Conservation (phyloP, 108 stramenopile species). For the Skeletonema marinoi region DNA sequence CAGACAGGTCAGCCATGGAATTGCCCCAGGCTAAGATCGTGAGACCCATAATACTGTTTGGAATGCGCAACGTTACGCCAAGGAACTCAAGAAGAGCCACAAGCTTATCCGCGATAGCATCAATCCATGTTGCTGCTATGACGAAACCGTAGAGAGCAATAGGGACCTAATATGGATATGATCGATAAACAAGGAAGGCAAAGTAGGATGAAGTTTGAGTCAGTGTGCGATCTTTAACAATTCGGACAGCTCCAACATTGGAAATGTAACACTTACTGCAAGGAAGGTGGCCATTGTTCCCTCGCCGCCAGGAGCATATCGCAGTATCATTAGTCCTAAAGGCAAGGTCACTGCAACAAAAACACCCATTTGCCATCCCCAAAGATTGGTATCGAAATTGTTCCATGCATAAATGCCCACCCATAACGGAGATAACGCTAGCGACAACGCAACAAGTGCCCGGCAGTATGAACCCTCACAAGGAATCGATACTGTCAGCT, state of each 20-base stretch:
- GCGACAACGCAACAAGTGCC: conserved; percentile 48
- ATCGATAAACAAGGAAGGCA: background rate
- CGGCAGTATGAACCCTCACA: conserved; percentile 63
- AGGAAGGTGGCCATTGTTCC: conserved; percentile 49
- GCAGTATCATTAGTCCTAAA: conserved; percentile 33
- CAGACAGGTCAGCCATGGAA: conserved; percentile 69
- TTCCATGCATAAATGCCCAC: conserved; percentile 37
- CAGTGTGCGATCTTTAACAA: background rate
- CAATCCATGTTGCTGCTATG: conserved; percentile 76
- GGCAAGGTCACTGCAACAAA: conserved; percentile 19
- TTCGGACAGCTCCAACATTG: background rate
- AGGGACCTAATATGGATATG: conserved; percentile 27
- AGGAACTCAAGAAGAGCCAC: conserved; percentile 64
- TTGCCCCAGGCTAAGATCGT: conserved; percentile 88
- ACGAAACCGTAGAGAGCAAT: conserved; percentile 61
- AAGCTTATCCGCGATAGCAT: conserved; percentile 68
- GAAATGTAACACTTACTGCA: background rate
- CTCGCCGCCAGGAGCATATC: conserved; percentile 56
- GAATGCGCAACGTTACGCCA: conserved; percentile 58
- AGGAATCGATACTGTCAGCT: conserved; percentile 50
- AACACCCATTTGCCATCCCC: conserved; percentile 32
- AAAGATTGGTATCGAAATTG: conserved; percentile 35
- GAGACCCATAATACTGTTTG: conserved; percentile 62
- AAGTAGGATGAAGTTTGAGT: background rate
- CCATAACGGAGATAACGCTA: conserved; percentile 51